Evolutionary conservation across 768 basidiomycete species (phyloP), one percentile per base, ranked within the genome.

Genomic region (Rhizopogon vinicolor): DNA sequence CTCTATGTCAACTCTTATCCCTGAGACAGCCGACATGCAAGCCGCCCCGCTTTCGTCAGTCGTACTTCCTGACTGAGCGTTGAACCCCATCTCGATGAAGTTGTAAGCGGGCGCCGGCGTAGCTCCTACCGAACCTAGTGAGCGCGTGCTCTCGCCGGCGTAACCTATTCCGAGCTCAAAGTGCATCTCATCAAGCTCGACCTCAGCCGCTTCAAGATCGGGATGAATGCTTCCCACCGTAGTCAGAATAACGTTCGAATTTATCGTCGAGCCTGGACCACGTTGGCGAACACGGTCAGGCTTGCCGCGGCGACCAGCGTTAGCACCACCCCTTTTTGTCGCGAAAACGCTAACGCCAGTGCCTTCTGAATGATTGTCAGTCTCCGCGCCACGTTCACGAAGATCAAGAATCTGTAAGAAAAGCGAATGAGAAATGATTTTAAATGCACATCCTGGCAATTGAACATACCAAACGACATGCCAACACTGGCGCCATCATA

Each of bases 401-500:
- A 91, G 81, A 66, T 91, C 89, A 54, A 91, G 80, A 66, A 91
- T 91, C 86, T 88, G 55, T 31, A 40, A 39, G n/a, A 16, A 12
- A 31, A n/a, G 45, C 18, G 22, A 12, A 5, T 48, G 64, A 48
- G 57, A 53, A 35, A 49, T 43, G 25, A 5, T 19, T 48, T 19
- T 49, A 9, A 49, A 22, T 6, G 16, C 8, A 3, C 3, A 14
- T 12, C 39, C 57, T 25, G 52, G 33, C 25, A 37, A 37, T 10
- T 33, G 28, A 19, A 57, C 79, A 58, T 60, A 87, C 86, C 40
- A 92, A 77, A 56, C 89, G 85, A 66, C 89, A 91, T 5, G 89
- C 89, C 44, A 92, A 79, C 37, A 92, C 72, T 22, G 89, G 88
- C 16, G 83, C 85, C 64, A 92, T 78, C 88, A 91, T 90, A 16